These are phyloP conservation scores for Schwanniomyces polymorphus DNA, from an alignment of 805 yeast species.

Conservation along the genomic window DNA sequence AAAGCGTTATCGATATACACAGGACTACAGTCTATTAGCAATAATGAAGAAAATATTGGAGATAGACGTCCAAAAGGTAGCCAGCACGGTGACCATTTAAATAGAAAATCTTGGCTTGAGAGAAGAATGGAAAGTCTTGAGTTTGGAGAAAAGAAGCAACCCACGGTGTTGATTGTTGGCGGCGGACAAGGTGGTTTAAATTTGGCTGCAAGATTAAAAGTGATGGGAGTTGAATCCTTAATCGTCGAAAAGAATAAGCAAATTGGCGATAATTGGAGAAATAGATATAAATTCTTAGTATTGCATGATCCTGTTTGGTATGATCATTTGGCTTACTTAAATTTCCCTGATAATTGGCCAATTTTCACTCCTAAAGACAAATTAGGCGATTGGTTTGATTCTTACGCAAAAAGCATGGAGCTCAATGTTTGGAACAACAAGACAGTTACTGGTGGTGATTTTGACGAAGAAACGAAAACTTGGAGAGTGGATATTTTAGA, in stretches of 20 bases:
- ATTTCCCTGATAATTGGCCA: slow-evolving; percentile 43
- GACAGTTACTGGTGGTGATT: slow-evolving; percentile 28
- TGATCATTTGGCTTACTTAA: slow-evolving; percentile 41
- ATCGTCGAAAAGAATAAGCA: slow-evolving; percentile 36
- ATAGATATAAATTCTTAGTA: slow-evolving; percentile 43
- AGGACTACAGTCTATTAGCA: slow-evolving; percentile 28
- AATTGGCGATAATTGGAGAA: slow-evolving; percentile 50
- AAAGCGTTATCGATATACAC: slow-evolving; percentile 35
- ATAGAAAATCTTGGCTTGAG: slow-evolving; percentile 41
- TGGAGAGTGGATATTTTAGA: slow-evolving; percentile 36
- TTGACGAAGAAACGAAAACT: slow-evolving; percentile 19
- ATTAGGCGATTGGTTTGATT: slow-evolving; percentile 43
- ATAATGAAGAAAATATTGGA: slow-evolving; percentile 31
- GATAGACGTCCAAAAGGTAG: slow-evolving; percentile 34
- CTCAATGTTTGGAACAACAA: slow-evolving; percentile 27
- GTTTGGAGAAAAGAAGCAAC: slow-evolving; percentile 32
- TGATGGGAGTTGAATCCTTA: slow-evolving; percentile 39
- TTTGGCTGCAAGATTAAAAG: slow-evolving; percentile 41
- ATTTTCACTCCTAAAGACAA: slow-evolving; percentile 45
- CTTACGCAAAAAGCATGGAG: slow-evolving; percentile 41
- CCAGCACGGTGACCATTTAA: slow-evolving; percentile 36
- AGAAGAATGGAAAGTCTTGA: slow-evolving; percentile 25
- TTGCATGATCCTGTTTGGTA: slow-evolving; percentile 48
- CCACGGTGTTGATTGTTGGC: slow-evolving; percentile 45
- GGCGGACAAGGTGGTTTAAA: slow-evolving; percentile 49